phyloP scores from a whole-genome alignment of 2,329 filamentous ascomycete genomes.

The Ramichloridium luteum region DNA sequence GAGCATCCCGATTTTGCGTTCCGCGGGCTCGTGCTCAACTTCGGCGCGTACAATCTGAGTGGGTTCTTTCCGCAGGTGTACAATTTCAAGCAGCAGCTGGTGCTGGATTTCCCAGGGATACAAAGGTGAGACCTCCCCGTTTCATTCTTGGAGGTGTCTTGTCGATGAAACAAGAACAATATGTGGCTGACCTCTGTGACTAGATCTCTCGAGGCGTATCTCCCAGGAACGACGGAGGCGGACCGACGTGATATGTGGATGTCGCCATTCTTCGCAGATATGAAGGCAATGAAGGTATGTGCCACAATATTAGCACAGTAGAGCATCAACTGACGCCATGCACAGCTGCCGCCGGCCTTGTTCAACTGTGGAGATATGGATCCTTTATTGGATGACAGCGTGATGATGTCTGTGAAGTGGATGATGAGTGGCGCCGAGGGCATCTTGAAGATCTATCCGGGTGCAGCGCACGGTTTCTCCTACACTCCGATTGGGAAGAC shows the following conservation, averaged over 20 bases:
- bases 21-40: slow-evolving; percentile 41
- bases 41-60: slow-evolving; percentile 40
- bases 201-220: slow-evolving; percentile 34
- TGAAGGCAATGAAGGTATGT: slow-evolving; percentile 19
- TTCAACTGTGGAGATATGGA: slow-evolving; percentile 46
- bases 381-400: slow-evolving; percentile 39
- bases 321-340: slow-evolving; percentile 13
- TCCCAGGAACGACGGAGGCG: slow-evolving; percentile 31
- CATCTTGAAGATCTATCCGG: slow-evolving; percentile 37
- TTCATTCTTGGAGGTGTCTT: slow-evolving; percentile 2
- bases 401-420: slow-evolving; percentile 45
- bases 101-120: slow-evolving; percentile 37
- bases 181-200: slow-evolving; percentile 3
- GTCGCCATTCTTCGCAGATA: slow-evolving; percentile 39
- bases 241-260: slow-evolving; percentile 35
- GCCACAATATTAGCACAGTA: not conserved
- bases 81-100: slow-evolving; percentile 29
- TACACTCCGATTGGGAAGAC: slow-evolving; percentile 27
- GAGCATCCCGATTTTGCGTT: slow-evolving; percentile 30
- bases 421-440: slow-evolving; percentile 38
- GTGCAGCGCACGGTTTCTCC: slow-evolving; percentile 43
- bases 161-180: too few relatives aligned
- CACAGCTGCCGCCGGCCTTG: slow-evolving; percentile 39
- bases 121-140: slow-evolving; percentile 15
- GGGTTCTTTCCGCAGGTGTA: slow-evolving; percentile 31